Base-by-base conservation (phyloP, 345 rosid species). In the Acer yangbiense region DNA sequence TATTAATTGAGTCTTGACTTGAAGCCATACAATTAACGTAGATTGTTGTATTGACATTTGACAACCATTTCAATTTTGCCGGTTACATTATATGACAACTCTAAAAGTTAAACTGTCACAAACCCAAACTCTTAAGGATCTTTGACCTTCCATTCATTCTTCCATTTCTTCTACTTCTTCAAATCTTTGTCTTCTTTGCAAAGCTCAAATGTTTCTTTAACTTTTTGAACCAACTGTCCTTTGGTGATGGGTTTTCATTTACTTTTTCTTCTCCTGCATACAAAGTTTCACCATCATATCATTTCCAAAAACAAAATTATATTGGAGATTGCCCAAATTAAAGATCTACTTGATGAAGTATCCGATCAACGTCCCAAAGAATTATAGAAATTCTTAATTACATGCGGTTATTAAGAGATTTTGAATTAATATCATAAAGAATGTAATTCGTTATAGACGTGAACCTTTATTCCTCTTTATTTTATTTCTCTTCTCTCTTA, bases 141-240 rank as follows among this genome's bases (percentile, higher is more conserved):
- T 2, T 50, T 13, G 55, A 50, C 16, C 55, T 12, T 50, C n/a
- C 58, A 54, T 54, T 54, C n/a, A 54, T 54, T 54, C 58, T 16
- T 16, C 58, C 58, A 14, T 54, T 16, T 14, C 57, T 13, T 54
- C 46, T 35, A 4, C 39, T 35, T 35, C 55, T 50, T 50, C 58
- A 54, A 54, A 14, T 16, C n/a, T 16, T 5, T 16, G 58, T 10
- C 20, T 29, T 35, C 12, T 5, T 39, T 17, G 20, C 41, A 17
- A 48, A 17, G 65, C 27, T 58, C 29, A 44, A 52, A 54, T 18
- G 54, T 73, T 62, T 43, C 68, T 43, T 70, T 18, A 52, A 17
- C 29, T 52, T 70, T 16, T 70, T 52, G 44, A 70, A 70, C 62
- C 73, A 70, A 70, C 20, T 4, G 1, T 17, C 73, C 58, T 54